Conservation (phyloP, 2,329 filamentous ascomycete genomes). For the Juglanconis oblonga region DNA sequence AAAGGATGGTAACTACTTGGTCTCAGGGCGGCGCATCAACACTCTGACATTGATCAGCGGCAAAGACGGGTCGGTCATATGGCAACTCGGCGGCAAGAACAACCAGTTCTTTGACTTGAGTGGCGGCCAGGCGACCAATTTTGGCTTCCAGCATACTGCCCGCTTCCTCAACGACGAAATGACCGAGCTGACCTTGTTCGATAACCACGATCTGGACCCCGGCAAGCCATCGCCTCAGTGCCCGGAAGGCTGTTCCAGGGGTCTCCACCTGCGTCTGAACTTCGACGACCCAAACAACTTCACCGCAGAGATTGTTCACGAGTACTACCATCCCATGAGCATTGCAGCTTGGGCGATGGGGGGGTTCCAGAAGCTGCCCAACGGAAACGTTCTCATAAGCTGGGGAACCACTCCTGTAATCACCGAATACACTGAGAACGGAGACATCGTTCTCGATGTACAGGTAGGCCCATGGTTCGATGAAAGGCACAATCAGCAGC, state of each 20-base stretch:
- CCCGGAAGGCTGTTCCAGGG: slow-evolving; percentile 17
- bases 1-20: slow-evolving; percentile 46
- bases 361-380: slow-evolving; percentile 14
- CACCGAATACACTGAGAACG: slow-evolving; percentile 40
- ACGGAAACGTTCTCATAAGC: slow-evolving; percentile 38
- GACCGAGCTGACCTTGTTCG: slow-evolving; percentile 42
- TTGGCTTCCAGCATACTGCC: slow-evolving; percentile 49
- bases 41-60: slow-evolving; percentile 36
- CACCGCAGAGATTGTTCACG: slow-evolving; percentile 39
- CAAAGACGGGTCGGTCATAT: slow-evolving; percentile 45
- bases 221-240: slow-evolving; percentile 15
- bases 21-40: slow-evolving; percentile 45
- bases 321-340: slow-evolving; percentile 32
- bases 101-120: slow-evolving; percentile 40
- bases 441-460: slow-evolving; percentile 37
- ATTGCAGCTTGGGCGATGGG: slow-evolving; percentile 19
- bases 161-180: slow-evolving; percentile 33
- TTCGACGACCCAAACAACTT: slow-evolving; percentile 31
- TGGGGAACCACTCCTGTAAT: slow-evolving; percentile 46
- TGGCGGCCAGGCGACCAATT: slow-evolving; percentile 33
- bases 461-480: slow-evolving; percentile 32
- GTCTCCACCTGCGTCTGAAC: slow-evolving; percentile 30
- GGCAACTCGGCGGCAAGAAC: slow-evolving; percentile 49
- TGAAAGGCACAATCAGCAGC: slow-evolving; percentile 7
- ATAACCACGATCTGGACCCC: slow-evolving; percentile 38